These are phyloP conservation scores for Rubroshorea leprosula DNA, from an alignment of 345 rosid species.

Conservation along the genomic window DNA sequence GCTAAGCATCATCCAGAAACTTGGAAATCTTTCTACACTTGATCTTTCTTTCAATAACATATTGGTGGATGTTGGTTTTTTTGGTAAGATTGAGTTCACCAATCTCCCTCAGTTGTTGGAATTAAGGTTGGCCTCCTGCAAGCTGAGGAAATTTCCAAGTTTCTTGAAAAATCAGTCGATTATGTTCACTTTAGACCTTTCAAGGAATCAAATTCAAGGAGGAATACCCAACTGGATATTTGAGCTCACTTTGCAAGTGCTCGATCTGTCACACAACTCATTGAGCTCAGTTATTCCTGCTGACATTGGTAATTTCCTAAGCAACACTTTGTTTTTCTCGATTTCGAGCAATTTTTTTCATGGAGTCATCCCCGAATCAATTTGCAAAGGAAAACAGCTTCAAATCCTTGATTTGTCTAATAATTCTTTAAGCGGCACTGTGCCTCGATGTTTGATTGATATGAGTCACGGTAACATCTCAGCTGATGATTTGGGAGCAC, in stretches of 20 bases:
- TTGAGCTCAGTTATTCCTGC: slow-evolving; percentile 19
- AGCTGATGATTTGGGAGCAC: no score
- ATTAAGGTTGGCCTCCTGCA: slow-evolving; percentile 43
- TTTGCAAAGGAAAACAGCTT: slow-evolving; percentile 3
- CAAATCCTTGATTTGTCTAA: slow-evolving; percentile 6
- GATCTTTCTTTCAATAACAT: slow-evolving; percentile 42
- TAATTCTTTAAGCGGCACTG: background rate
- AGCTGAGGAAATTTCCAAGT: slow-evolving; percentile 23
- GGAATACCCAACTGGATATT: slow-evolving; percentile 42
- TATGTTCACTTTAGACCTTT: slow-evolving; percentile 28
- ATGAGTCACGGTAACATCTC: no score
- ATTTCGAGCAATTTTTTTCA: no score
- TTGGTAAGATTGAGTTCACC: no score
- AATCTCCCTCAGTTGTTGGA: slow-evolving; percentile 7
- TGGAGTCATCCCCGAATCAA: background rate
- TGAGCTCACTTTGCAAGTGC: slow-evolving; percentile 7
- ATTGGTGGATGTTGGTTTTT: slow-evolving; percentile 10
- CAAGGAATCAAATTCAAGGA: slow-evolving; percentile 36
- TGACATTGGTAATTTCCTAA: slow-evolving; percentile 15
- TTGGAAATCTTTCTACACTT: slow-evolving; percentile 26
- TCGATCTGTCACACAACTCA: slow-evolving; percentile 30
- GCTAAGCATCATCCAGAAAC: slow-evolving; percentile 15
- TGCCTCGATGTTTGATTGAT: slow-evolving; percentile 5
- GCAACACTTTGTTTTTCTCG: slow-evolving; percentile 15
- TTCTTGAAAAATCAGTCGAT: slow-evolving; percentile 24